Evolutionary conservation across 1,284 basidiomycete species (phyloP), one percentile per base, ranked within the genome.

Genomic region (Jaminaea rosea): DNA sequence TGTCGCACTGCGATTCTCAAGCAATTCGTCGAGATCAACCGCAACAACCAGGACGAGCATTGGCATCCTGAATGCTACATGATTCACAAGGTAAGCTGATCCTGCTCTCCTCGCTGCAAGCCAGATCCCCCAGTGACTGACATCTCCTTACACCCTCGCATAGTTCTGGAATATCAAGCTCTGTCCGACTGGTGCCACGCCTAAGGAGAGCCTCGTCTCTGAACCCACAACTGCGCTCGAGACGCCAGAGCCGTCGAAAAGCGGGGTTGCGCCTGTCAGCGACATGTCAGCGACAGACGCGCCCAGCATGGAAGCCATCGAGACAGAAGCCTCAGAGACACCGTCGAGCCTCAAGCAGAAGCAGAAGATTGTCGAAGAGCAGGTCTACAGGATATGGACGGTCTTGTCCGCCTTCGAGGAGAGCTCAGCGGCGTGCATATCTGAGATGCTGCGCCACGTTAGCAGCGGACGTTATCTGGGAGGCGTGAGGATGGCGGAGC

Each of bases 61-160:
- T 99, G 94, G 93, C 93, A 99, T 80, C 93, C 93, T 46, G 93
- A 99, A 77, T 99, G 93, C 76, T 97, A 98, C 76, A 97, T 98
- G 92, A 97, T 98, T 67, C 93, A 97, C 78, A 97, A 56, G 26
- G 65, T 13, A 24, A 24, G 46, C 29, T 8, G 29, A 8, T 15
- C 8, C 29, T 31, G 29, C 9, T 31, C 29, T 15, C 9, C 29
- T 8, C 31, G n/a, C 37, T 28, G 29, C 8, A 9, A 9, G 13
- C 24, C 44, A 34, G n/a, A 44, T 50, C 11, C 46, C 57, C 8
- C 32, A n/a, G n/a, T n/a, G n/a, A n/a, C 50, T 17, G 42, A 21
- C 29, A 23, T 37, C 31, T 42, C 77, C 19, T 80, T 83, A 59
- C 80, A 81, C 6, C 75, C 75, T 15, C 21, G 53, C 21, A 19